phyloP scores from a whole-genome alignment of 73 alveolate species.

The Paramecium pentaurelia region DNA sequence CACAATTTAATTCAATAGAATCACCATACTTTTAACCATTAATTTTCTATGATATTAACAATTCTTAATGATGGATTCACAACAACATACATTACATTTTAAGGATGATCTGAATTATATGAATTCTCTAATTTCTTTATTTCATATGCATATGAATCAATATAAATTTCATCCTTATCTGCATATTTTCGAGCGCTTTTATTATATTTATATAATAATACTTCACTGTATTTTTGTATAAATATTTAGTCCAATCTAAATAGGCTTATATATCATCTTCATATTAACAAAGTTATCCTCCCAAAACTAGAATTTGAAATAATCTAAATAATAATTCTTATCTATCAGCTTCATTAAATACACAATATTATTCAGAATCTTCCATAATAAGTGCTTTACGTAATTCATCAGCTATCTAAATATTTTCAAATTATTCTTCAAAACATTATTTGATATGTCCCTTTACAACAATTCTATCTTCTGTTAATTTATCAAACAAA shows the following conservation, averaged over 20 bases:
- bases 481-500: constrained; percentile 13
- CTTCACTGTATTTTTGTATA: constrained; percentile 23
- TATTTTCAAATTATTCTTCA: constrained; percentile 28
- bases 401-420: not conserved
- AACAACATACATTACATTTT: not conserved
- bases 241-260: constrained; percentile 40
- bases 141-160: constrained; percentile 10
- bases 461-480: not conserved
- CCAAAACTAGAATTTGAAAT: constrained; percentile 3
- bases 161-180: constrained; percentile 31
- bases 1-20: not conserved
- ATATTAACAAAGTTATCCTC: constrained; percentile 40
- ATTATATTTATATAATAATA: not conserved
- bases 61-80: constrained; percentile 35
- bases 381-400: not conserved
- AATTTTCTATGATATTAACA: not conserved
- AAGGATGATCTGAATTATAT: not conserved
- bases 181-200: constrained; percentile 18
- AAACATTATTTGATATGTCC: not conserved
- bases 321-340: constrained; percentile 22
- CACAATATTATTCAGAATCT: constrained; percentile 34
- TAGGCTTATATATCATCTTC: constrained; percentile 15
- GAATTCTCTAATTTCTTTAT: not conserved
- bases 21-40: constrained; percentile 51
- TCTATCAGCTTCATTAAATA: constrained; percentile 25